Evolutionary conservation across 208 protist species (phyloP), one percentile per base, ranked within the genome.

Genomic region (Cochliopodium minus): DNA sequence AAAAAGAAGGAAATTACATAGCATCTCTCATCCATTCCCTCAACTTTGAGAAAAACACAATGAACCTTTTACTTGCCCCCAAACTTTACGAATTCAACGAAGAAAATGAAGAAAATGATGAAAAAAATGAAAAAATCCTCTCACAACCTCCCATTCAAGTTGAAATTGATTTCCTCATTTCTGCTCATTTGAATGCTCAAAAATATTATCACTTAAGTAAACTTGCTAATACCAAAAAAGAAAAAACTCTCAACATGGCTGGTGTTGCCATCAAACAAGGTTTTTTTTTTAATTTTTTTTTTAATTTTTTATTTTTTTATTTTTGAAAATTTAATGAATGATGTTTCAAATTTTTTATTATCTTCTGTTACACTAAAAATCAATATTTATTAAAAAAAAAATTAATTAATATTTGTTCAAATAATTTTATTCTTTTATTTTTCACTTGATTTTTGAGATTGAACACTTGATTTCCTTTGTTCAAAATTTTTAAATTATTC

Each of bases 111-210:
- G 38, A 67, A 1, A 70, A 85, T 22, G 74, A 81, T 43, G 53
- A 61, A 7, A 71, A 82, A 38, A 62, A 71, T 34, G 53, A 59
- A 38, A 54, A 26, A 4, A 33, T 28, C 6, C n/a, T 1, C 5
- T 20, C 30, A 13, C 13, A 30, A 35, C n/a, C 30, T 23, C 50
- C 80, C 30, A 26, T 69, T 9, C 74, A 77, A 23, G 80, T 96
- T 25, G 80, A 92, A 45, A 74, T 97, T 29, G 74, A 88, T 55
- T 62, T 97, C n/a, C 62, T 49, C 22, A 72, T 86, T 51, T 80
- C 81, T 17, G 92, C 89, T 0, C 76, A 87, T 67, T 84, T 80
- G 43, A 97, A 97, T 69, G 88, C 87, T 20, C 62, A 73, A n/a
- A 43, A 67, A 23, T 95, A 90, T 64, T 95, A 89, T 59, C 29